phyloP scores from a whole-genome alignment of 345 rosid genomes.

The Salix udensis region DNA sequence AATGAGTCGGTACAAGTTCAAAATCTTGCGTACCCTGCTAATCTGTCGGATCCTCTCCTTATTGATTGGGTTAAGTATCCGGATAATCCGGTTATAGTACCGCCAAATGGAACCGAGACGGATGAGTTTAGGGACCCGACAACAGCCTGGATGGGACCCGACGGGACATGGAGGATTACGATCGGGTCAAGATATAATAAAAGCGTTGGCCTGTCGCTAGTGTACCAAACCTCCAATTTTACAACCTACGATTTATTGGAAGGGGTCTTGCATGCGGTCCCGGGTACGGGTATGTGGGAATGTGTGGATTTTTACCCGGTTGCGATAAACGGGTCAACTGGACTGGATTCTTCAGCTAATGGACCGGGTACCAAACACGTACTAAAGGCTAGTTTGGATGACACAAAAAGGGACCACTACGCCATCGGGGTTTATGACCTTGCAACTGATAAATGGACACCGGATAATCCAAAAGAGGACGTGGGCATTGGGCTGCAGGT shows the following conservation, averaged over 20 bases:
- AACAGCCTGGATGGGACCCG: conserved; percentile 66
- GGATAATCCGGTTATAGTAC: conserved; percentile 72
- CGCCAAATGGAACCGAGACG: conserved; percentile 57
- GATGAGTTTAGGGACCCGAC: conserved; percentile 86
- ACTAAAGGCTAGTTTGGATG: conserved; percentile 84
- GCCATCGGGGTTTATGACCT: conserved; percentile 78
- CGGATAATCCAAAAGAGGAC: conserved; percentile 67
- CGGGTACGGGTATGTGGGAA: conserved; percentile 99
- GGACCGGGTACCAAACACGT: conserved; percentile 78
- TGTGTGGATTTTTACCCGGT: conserved; percentile 92
- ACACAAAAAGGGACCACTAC: conserved; percentile 63
- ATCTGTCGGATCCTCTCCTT: conserved; percentile 81
- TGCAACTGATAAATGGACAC: conserved; percentile 58
- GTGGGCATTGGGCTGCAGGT: conserved; percentile 76
- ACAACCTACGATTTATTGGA: conserved; percentile 38
- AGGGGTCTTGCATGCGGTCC: conserved; percentile 57
- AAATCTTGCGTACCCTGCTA: conserved; percentile 78
- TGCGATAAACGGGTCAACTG: conserved; percentile 41
- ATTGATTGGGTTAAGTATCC: conserved; percentile 68
- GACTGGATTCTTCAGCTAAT: conserved; percentile 59
- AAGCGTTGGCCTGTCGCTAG: conserved; percentile 54
- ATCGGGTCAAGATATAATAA: conserved; percentile 59
- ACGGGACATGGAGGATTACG: conserved; percentile 62
- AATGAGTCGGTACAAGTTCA: conserved; percentile 64
- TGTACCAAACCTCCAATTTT: conserved; percentile 67